Percentiles rank a stretch among this genome's conserved stretches.
phyloP scores from a whole-genome alignment of 2,329 filamentous ascomycete species.

The Aspergillus novoparasiticus region DNA sequence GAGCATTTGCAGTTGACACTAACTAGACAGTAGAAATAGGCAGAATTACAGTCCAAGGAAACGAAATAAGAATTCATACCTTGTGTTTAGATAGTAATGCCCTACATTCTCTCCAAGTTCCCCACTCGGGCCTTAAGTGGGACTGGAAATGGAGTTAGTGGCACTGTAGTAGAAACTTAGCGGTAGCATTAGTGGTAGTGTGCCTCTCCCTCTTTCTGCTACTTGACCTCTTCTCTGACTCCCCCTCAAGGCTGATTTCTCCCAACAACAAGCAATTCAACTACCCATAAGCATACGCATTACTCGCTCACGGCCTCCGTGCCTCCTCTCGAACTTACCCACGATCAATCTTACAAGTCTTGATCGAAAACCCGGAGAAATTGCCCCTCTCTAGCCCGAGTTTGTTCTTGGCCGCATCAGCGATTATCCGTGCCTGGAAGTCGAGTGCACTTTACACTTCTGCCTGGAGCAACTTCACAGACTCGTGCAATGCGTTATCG shows the following conservation, averaged over 20 bases:
- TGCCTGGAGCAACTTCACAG: conserved; percentile 8
- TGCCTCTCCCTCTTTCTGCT: conserved; percentile 4
- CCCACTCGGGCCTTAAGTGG: conserved; percentile 5
- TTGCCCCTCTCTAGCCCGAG: conserved; percentile 7
- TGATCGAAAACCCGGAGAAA: background rate
- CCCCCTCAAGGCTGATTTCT: conserved; percentile 2
- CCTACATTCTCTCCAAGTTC: background rate
- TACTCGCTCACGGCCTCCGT: background rate
- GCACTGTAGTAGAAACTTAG: background rate
- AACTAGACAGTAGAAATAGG: background rate
- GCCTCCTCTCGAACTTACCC: background rate
- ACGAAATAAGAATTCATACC: background rate
- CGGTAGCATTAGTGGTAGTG: background rate
- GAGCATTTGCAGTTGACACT: too few relatives aligned
- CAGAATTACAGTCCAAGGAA: background rate
- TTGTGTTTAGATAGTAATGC: background rate
- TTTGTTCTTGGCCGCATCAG: conserved; percentile 13
- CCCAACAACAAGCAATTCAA: background rate
- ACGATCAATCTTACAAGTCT: background rate
- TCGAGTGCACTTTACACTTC: conserved; percentile 14
- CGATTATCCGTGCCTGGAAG: conserved; percentile 17
- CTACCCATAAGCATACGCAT: background rate
- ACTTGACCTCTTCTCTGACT: conserved; percentile 12
- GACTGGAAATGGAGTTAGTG: conserved; percentile 1
- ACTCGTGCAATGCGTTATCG: conserved; percentile 23